Conservation (phyloP, 306 rosid genomes). For the Vigna nakashimae region DNA sequence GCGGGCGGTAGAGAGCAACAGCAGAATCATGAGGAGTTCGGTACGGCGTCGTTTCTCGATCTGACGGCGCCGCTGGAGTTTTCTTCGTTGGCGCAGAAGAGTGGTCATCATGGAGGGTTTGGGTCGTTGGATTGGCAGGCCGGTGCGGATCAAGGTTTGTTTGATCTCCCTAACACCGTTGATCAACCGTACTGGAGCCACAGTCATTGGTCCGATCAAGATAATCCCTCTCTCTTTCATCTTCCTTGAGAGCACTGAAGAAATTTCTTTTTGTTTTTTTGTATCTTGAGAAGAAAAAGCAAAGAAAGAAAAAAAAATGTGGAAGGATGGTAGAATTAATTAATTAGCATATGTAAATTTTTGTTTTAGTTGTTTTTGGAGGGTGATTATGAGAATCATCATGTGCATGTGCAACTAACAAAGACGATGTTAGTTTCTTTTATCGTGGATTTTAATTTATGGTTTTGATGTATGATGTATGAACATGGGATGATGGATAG, state of each 20-base stretch:
- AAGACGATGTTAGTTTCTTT: conserved; percentile 33
- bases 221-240: conserved; percentile 62
- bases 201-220: conserved; percentile 75
- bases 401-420: conserved; percentile 52
- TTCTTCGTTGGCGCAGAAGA: conserved; percentile 52
- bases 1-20: conserved; percentile 22
- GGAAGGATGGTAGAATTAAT: neutral
- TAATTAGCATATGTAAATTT: conserved; percentile 28
- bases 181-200: conserved; percentile 87
- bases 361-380: neutral
- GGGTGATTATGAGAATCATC: conserved; percentile 40
- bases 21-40: conserved; percentile 36
- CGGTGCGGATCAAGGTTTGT: conserved; percentile 61
- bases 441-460: neutral
- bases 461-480: conserved; percentile 20
- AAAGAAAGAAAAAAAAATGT: neutral
- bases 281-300: neutral
- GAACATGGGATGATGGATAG: conserved; percentile 26
- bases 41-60: conserved; percentile 41
- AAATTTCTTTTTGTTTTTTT: neutral
- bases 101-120: conserved; percentile 52
- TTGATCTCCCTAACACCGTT: conserved; percentile 69
- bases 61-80: conserved; percentile 52
- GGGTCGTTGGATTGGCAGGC: conserved; percentile 86
- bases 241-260: conserved; percentile 58